A percentile compares a stretch with the other conserved stretches of the same genome.
Conservation (phyloP, 495 filamentous ascomycete species). For the Podospora pseudoanserina region DNA sequence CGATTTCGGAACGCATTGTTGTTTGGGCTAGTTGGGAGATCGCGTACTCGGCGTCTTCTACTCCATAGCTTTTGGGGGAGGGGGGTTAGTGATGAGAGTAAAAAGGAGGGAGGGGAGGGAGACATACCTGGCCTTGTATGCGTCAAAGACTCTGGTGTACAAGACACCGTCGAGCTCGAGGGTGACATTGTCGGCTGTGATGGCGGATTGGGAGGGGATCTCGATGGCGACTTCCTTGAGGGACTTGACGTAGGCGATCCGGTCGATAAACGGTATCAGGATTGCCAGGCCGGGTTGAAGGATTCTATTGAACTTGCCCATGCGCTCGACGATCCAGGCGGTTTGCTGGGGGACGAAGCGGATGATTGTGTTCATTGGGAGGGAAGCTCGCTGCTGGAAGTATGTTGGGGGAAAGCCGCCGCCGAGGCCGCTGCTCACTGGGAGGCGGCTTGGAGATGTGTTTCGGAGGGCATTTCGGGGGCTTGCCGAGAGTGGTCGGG, state of each 20-base stretch:
- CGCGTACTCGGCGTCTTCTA: slow-evolving; percentile 98
- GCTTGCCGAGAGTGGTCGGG: slow-evolving; percentile 32
- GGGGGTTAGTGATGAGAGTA: slow-evolving; percentile 10
- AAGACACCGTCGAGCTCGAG: slow-evolving; percentile 92
- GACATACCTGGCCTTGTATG: slow-evolving; percentile 85
- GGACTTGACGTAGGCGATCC: slow-evolving; percentile 95
- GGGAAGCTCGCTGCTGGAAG: slow-evolving; percentile 51
- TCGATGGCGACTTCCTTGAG: slow-evolving; percentile 95
- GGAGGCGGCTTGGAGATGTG: slow-evolving; percentile 10
- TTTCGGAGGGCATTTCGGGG: slow-evolving; percentile 10
- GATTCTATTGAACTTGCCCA: slow-evolving; percentile 94
- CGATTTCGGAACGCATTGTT: slow-evolving; percentile 97
- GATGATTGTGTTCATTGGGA: slow-evolving; percentile 91
- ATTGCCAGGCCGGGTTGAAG: slow-evolving; percentile 87
- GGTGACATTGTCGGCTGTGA: slow-evolving; percentile 97
- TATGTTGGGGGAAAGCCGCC: slow-evolving; percentile 48
- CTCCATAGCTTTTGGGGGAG: slow-evolving; percentile 65
- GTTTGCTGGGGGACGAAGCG: slow-evolving; percentile 98
- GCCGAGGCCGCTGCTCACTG: slow-evolving; percentile 23
- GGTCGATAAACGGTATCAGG: slow-evolving; percentile 85
- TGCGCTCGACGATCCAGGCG: slow-evolving; percentile 98
- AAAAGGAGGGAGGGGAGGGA: slow-evolving; percentile 6
- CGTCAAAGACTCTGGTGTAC: slow-evolving; percentile 93
- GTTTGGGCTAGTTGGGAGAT: slow-evolving; percentile 97
- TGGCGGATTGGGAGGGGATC: slow-evolving; percentile 90